Conservation (phyloP, 208 protist genomes). For the Trypanosoma vivax region DNA sequence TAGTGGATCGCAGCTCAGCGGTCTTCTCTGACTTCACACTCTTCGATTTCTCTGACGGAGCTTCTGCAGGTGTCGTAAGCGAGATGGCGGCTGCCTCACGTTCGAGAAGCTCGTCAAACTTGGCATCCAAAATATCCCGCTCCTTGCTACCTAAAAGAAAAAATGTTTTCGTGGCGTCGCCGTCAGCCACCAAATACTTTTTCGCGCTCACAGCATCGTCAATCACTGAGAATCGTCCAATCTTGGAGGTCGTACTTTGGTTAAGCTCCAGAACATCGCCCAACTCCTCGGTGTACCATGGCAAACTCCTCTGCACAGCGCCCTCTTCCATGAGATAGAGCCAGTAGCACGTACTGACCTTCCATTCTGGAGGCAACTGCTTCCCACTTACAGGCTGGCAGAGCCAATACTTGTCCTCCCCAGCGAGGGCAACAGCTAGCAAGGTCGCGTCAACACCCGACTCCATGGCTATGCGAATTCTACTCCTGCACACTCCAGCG, state of each 20-base stretch:
- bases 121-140: constrained; percentile 42
- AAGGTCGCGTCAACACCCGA: constrained; percentile 29
- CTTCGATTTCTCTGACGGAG: constrained; percentile 1
- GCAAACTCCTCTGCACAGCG: constrained; percentile 24
- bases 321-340: constrained; percentile 61
- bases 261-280: constrained; percentile 51
- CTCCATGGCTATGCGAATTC: neutral
- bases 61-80: constrained; percentile 1
- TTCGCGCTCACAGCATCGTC: constrained; percentile 44
- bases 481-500: neutral
- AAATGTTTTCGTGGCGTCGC: constrained; percentile 21
- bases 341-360: constrained; percentile 49
- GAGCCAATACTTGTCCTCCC: constrained; percentile 77
- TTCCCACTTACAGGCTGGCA: constrained; percentile 40
- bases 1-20: constrained; percentile 1
- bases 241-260: constrained; percentile 26
- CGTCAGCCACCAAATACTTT: constrained; percentile 26
- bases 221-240: constrained; percentile 58
- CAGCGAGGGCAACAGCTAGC: constrained; percentile 70
- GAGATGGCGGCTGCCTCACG: constrained; percentile 28
- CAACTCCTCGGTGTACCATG: constrained; percentile 18
- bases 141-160: constrained; percentile 58
- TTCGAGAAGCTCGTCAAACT: constrained; percentile 51
- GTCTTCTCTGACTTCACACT: neutral
- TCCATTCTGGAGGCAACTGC: constrained; percentile 47